Base-by-base conservation (phyloP, 1,139 yeast species). In the Candida labiduridarum region DNA sequence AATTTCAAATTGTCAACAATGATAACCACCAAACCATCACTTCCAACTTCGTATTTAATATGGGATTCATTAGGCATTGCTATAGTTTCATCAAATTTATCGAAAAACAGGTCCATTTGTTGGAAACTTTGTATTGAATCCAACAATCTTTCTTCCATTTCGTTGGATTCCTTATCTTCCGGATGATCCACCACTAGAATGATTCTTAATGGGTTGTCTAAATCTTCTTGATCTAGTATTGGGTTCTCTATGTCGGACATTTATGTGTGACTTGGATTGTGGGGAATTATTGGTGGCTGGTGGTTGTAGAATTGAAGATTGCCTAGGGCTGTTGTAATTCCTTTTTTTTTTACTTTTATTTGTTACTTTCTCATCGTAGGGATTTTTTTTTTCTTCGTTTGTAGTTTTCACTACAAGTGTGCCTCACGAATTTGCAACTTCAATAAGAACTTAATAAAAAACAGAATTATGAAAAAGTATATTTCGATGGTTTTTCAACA, bases 11-110 rank as follows among this genome's bases (percentile, higher is more conserved):
- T 60, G 52, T 76, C 80, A 22, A 83, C 83, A 31, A 85, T 74
- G 40, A 85, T 74, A 39, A 85, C 84, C 50, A 85, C 85, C 52
- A 85, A 66, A 3, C 90, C 90, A 61, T 85, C 90, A 53, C 87
- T 82, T 4, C 88, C 88, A 7, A 84, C 87, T 58, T 85, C 89
- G 59, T 85, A 85, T 61, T 84, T 84, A 55, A 85, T 80, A 59
- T 80, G 80, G 5, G 83, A 85, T 55, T 84, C 87, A 58, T 85
- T 84, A 29, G 89, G 89, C 53, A 80, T 74, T 31, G 89, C 87
- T 22, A 85, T 74, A 31, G 68, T 68, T 42, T 74, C 82, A 61
- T 85, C 90, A 59, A 85, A 85, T 46, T 67, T 68, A 60, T 85
- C 88, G 60, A 85, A 85, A 67, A 85, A 84, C 31, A 62, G 66